Base-by-base conservation (phyloP, 2,329 filamentous ascomycete species). In the Elsinoe fawcettii region DNA sequence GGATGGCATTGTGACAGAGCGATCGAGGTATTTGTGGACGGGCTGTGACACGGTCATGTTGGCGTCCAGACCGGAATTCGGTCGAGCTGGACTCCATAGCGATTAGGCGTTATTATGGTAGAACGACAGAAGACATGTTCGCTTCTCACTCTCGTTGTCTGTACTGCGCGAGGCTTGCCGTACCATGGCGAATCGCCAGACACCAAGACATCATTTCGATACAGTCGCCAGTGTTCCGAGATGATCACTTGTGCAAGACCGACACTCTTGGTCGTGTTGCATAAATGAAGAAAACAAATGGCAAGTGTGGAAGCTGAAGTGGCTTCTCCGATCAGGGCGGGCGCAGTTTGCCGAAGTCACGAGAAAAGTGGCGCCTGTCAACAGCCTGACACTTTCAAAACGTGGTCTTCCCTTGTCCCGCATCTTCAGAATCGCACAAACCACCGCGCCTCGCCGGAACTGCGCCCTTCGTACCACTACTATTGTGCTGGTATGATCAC, bases 241-340 rank as follows among this genome's bases (percentile, higher is more conserved):
- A 43, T 43, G 14, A 18, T 43, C 16, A 2, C 25, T 23, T 25
- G n/a, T n/a, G n/a, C n/a, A n/a, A n/a, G n/a, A n/a, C n/a, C n/a
- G n/a, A n/a, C n/a, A n/a, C n/a, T n/a, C n/a, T n/a, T n/a, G n/a
- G n/a, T 6, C 2, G 46, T 51, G 3, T 51, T 16, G 25, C 34
- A 25, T n/a, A 18, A 44, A 20, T 6, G n/a, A 44, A 20, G 39
- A 44, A 44, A 11, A 22, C 14, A 23, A 22, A 23, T 44, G 27
- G 27, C n/a, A 51, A 51, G 25, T 32, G 12, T 51, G 23, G 46
- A 51, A 51, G 46, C 46, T 51, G 46, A 51, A 51, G 12, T 51
- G 46, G 25, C 46, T 51, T 18, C 6, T 30, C 18, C 41, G 41
- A 18, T 23, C 41, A 16, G 23, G 11, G n/a, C 25, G 23, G 44